A percentile compares a stretch with the other conserved stretches of the same genome.
These are phyloP conservation scores for Phialophora macrospora DNA, from an alignment of 2,329 filamentous ascomycete genomes.

Conservation along the genomic window DNA sequence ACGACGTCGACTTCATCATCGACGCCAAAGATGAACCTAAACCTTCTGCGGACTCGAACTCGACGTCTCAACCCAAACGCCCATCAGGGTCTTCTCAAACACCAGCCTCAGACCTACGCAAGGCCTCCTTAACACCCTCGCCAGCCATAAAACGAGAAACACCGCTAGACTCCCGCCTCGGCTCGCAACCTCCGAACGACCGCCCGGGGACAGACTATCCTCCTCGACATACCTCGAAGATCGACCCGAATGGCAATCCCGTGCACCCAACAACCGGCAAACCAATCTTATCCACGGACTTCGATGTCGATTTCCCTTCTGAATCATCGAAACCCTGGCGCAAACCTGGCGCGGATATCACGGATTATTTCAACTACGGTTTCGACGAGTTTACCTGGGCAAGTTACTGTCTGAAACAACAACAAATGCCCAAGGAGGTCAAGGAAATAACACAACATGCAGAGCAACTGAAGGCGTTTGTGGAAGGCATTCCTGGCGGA, in stretches of 20 bases:
- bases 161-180: slow-evolving; percentile 32
- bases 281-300: slow-evolving; percentile 79
- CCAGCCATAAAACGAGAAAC: slow-evolving; percentile 39
- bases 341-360: slow-evolving; percentile 88
- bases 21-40: slow-evolving; percentile 52
- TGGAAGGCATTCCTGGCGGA: slow-evolving; percentile 49
- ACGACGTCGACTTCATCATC: slow-evolving; percentile 57
- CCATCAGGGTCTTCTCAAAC: slow-evolving; percentile 44
- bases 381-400: slow-evolving; percentile 82
- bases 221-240: slow-evolving; percentile 73
- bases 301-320: slow-evolving; percentile 71
- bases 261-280: slow-evolving; percentile 74
- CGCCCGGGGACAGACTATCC: slow-evolving; percentile 68
- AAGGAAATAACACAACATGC: slow-evolving; percentile 76
- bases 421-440: slow-evolving; percentile 75
- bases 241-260: slow-evolving; percentile 78
- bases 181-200: slow-evolving; percentile 44
- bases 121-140: slow-evolving; percentile 47
- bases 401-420: slow-evolving; percentile 87
- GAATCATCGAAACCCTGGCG: slow-evolving; percentile 92
- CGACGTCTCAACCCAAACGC: slow-evolving; percentile 41
- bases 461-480: slow-evolving; percentile 65
- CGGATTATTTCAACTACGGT: slow-evolving; percentile 77
- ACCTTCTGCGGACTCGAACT: slow-evolving; percentile 46
- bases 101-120: slow-evolving; percentile 45